Evolutionary conservation across 2,329 filamentous ascomycete species (phyloP), one percentile per base, ranked within the genome.

Genomic region (Stromatinia cepivora): DNA sequence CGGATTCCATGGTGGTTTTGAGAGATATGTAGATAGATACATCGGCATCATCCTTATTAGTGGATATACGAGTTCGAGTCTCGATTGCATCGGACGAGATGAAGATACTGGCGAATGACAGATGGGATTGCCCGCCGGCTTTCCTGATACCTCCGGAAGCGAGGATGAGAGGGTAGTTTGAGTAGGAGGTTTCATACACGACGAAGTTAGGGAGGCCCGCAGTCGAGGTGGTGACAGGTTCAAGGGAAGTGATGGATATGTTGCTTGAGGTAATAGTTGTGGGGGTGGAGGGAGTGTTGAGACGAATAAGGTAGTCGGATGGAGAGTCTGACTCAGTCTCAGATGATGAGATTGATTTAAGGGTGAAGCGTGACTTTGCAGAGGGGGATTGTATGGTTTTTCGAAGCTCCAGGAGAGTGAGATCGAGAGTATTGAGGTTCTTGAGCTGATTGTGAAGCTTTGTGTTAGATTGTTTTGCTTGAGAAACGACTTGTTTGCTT

Each of bases 181-280:
- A 77, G 76, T 82, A 83, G 3, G 81, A 81, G 10, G 81, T 82
- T 74, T 82, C 81, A 74, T 82, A 82, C 67, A 82, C 78, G 70
- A 82, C 76, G 54, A 81, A 79, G 56, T 81, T 80, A 13, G 81
- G 81, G 7, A 82, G 76, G 64, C 81, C 76, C 57, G 78, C 77
- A 53, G 77, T 73, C 8, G 75, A 79, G 52, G 79, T 71, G 58
- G 76, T 78, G 48, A 80, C 75, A 22, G 76, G 74, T 25, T 78
- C 77, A 46, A 78, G 72, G 67, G 79, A 78, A 31, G 69, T 36
- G 34, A 72, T 58, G 17, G 73, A 59, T 28, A 72, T 36, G 17
- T 28, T 50, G 22, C 74, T 53, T 36, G 71, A 72, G 42, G 73
- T 67, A 54, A 72, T 71, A 28, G 66, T 58, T 34, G 73, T 67